phyloP scores from a whole-genome alignment of 192 early-diverging fungal species.

The Spinellus fusiger region DNA sequence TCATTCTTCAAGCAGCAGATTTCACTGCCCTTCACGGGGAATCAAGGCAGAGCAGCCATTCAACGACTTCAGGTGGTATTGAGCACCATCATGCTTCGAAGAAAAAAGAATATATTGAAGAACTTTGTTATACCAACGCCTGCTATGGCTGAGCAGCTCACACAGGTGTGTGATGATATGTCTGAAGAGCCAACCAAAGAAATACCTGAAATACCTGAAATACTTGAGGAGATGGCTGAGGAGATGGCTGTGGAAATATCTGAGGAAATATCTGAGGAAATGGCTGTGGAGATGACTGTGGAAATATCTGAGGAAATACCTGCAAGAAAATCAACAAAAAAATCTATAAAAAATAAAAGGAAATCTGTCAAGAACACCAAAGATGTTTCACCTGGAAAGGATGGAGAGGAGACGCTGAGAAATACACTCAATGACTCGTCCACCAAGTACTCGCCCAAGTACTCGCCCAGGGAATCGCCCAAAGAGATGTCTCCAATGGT shows the following conservation, averaged over 20 bases:
- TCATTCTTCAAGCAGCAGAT: constrained; percentile 44
- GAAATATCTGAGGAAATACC: constrained; percentile 34
- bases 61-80: constrained; percentile 55
- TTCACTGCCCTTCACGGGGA: constrained; percentile 33
- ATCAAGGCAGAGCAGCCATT: constrained; percentile 35
- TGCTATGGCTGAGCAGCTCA: too few relatives aligned
- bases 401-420: too few relatives aligned
- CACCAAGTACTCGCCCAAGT: too few relatives aligned
- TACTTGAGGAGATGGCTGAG: not conserved
- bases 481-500: too few relatives aligned
- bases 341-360: constrained; percentile 53
- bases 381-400: too few relatives aligned
- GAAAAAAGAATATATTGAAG: constrained; percentile 55
- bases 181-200: not conserved
- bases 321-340: constrained; percentile 7
- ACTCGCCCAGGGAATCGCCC: too few relatives aligned
- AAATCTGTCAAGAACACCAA: too few relatives aligned
- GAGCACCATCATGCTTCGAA: constrained; percentile 54
- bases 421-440: too few relatives aligned
- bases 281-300: constrained; percentile 36
- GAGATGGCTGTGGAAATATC: constrained; percentile 49
- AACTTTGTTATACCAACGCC: too few relatives aligned
- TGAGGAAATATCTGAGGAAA: not conserved
- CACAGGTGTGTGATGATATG: not conserved
- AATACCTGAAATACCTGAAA: not conserved